Conservation (phyloP, 2,329 filamentous ascomycete genomes). For the Apiospora saccharicola region DNA sequence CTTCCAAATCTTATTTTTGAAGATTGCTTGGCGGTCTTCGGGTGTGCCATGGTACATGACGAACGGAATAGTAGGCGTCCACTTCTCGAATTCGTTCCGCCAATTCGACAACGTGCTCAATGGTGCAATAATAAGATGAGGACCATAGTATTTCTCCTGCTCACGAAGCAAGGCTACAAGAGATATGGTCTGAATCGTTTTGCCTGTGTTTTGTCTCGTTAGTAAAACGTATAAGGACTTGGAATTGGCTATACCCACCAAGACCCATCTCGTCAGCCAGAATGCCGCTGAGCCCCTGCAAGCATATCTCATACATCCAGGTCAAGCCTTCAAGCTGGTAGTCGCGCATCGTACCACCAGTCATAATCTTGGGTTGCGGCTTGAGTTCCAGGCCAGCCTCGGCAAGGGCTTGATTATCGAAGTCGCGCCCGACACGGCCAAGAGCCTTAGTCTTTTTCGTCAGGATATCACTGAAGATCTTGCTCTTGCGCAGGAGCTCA, state of each 20-base stretch:
- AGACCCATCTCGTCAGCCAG: slow-evolving; percentile 99
- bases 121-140: slow-evolving; percentile 95
- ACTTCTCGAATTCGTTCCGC: slow-evolving; percentile 99
- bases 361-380: slow-evolving; percentile 83
- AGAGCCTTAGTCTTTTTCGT: slow-evolving; percentile 70
- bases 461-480: slow-evolving; percentile 67
- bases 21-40: slow-evolving; percentile 77
- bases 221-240: neutral
- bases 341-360: slow-evolving; percentile 92
- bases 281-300: slow-evolving; percentile 99
- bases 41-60: slow-evolving; percentile 98
- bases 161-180: slow-evolving; percentile 97
- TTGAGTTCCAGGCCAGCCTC: slow-evolving; percentile 79
- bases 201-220: slow-evolving; percentile 66
- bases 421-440: slow-evolving; percentile 66
- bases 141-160: slow-evolving; percentile 82
- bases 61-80: slow-evolving; percentile 86
- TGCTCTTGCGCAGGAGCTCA: slow-evolving; percentile 65
- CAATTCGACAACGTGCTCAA: slow-evolving; percentile 98
- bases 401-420: slow-evolving; percentile 66
- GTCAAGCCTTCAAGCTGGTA: slow-evolving; percentile 98
- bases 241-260: slow-evolving; percentile 46
- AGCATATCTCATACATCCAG: slow-evolving; percentile 99
- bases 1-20: slow-evolving; percentile 73
- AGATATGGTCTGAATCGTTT: slow-evolving; percentile 99